phyloP scores from a whole-genome alignment of 805 yeast species.

The Saturnispora saitoi region DNA sequence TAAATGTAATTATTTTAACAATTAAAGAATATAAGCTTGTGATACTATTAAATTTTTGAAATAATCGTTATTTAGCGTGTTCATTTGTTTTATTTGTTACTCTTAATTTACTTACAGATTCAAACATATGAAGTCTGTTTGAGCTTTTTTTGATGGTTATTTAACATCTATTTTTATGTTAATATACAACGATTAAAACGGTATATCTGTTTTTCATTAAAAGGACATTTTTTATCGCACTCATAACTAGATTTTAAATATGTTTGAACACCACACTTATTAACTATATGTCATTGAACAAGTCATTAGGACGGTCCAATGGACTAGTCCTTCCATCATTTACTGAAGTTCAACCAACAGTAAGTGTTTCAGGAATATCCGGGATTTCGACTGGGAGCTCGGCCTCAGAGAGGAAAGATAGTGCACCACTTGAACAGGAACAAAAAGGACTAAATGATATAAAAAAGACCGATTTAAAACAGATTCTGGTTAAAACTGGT shows the following conservation, averaged over 20 bases:
- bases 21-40: too few relatives aligned
- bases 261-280: background rate
- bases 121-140: too few relatives aligned
- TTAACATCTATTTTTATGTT: too few relatives aligned
- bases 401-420: background rate
- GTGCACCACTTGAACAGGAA: background rate
- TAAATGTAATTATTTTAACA: too few relatives aligned
- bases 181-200: too few relatives aligned
- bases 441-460: background rate
- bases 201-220: background rate
- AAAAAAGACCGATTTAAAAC: background rate
- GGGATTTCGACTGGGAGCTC: constrained; percentile 3
- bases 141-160: too few relatives aligned
- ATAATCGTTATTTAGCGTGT: too few relatives aligned
- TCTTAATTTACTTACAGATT: too few relatives aligned
- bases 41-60: too few relatives aligned
- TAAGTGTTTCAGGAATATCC: constrained; percentile 9
- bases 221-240: background rate
- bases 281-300: constrained; percentile 6
- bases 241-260: background rate
- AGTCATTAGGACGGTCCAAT: constrained; percentile 3
- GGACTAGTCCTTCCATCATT: constrained; percentile 15
- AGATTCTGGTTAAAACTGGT: background rate
- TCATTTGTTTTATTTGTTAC: too few relatives aligned
- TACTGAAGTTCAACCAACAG: constrained; percentile 13